Percentiles rank a stretch among this genome's conserved stretches.
phyloP scores from a whole-genome alignment of 176 grass and related monocot genomes.

The Avena insularis region DNA sequence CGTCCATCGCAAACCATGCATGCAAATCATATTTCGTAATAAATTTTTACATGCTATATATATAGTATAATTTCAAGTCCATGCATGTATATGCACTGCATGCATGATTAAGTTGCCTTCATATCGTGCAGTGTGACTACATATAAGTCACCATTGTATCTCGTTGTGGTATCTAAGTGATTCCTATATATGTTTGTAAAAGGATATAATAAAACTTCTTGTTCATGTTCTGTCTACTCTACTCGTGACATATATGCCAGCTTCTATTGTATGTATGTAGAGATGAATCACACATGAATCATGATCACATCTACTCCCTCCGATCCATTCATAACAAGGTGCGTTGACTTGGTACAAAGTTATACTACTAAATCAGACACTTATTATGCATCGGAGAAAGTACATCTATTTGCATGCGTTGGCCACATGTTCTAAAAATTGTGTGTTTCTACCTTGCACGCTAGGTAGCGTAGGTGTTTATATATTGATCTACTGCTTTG shows the following conservation, averaged over 20 bases:
- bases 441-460: too few species aligned
- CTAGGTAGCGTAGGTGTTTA: too few species aligned
- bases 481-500: too few species aligned
- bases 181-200: background rate
- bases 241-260: background rate
- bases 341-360: too few species aligned
- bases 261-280: background rate
- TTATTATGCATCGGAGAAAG: too few species aligned
- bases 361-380: too few species aligned
- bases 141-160: background rate
- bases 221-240: background rate
- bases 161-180: background rate
- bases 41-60: background rate
- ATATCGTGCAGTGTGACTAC: background rate
- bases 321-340: too few species aligned
- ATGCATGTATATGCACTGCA: background rate
- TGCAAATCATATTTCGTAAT: background rate
- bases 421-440: too few species aligned
- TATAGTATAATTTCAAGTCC: background rate
- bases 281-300: background rate
- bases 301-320: background rate
- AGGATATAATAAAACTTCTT: slow-evolving; percentile 23
- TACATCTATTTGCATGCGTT: too few species aligned
- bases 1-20: background rate
- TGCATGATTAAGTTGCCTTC: background rate